Evolutionary conservation across 345 rosid species (phyloP), one percentile per base, ranked within the genome.

Genomic region (Linum lewisii): DNA sequence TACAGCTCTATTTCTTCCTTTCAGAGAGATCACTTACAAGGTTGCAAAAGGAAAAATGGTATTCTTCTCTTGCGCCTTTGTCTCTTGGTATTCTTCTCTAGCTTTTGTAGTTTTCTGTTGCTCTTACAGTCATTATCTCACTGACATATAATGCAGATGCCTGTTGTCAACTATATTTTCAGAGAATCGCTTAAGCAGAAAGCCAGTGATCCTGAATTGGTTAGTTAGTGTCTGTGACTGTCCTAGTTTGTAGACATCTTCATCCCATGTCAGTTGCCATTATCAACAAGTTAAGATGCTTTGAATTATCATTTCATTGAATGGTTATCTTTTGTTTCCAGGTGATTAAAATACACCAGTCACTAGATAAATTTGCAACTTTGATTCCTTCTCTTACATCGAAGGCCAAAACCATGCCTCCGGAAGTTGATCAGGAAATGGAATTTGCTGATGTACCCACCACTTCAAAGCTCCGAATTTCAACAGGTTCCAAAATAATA

Each of bases 1-100:
- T 77, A 79, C 95, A 58, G 89, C 98, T 57, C 66, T 92, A 49
- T 92, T 92, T 82, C 84, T 86, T 61, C 94, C 97, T 24, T 69
- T 88, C 38, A 76, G 86, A 66, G 61, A 74, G 60, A 72, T 68
- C 38, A 57, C 71, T 25, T 86, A 83, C 66, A 66, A 65, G 74
- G 88, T 83, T 73, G 69, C 66, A 24, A 92, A 88, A 73, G 80
- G 80, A 21, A 88, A 81, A 81, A 69, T 62, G 95, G 98, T 92
- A 66, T 22, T 5, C 8, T 6, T 19, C 0, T 54, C 44, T 29
- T 8, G 11, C 15, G 16, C 47, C 18, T 3, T 42, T 42, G 18
- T 42, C 47, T 42, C 18, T 42, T 42, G 18, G 2, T 42, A 5
- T 42, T 1, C 18, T 16, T 42, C 18, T 42, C 4, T 42, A 42